Conservation (phyloP, 2,329 filamentous ascomycete species). For the Didymella pinodella region DNA sequence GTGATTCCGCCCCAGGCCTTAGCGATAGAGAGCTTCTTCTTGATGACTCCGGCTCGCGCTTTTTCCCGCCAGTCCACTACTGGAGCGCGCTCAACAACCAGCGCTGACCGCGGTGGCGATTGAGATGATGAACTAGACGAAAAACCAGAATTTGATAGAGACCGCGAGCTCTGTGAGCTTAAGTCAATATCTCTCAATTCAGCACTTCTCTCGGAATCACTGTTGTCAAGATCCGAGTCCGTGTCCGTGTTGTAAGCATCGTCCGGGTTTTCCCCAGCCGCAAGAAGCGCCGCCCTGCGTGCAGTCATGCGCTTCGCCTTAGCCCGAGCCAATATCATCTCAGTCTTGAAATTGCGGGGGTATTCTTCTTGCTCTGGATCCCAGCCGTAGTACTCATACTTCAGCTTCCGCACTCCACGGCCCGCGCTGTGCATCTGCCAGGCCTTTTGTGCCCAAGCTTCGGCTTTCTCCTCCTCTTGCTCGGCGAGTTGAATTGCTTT, state of each 20-base stretch:
- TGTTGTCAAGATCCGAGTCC: neutral
- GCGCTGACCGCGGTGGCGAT: neutral
- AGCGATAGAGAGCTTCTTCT: conserved; percentile 9
- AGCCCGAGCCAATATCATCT: neutral
- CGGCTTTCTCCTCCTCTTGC: neutral
- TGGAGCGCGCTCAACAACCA: neutral
- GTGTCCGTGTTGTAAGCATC: neutral
- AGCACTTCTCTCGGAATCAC: neutral
- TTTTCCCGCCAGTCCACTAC: conserved; percentile 5
- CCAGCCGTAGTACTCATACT: neutral
- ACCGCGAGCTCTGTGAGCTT: neutral
- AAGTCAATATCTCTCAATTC: neutral
- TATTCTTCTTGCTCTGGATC: neutral
- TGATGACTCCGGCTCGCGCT: neutral
- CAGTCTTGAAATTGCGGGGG: neutral
- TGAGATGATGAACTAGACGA: neutral
- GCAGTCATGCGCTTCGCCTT: neutral
- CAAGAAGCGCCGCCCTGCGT: neutral
- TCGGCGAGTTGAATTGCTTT: neutral
- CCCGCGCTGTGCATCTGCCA: neutral
- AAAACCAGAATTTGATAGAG: neutral
- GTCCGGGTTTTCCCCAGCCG: no score
- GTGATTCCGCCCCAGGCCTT: conserved; percentile 16
- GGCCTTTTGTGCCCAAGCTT: neutral
- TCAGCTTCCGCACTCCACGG: neutral